These are phyloP conservation scores for Sarocladium kiliense DNA, from an alignment of 2,329 filamentous ascomycete genomes.

Conservation along the genomic window DNA sequence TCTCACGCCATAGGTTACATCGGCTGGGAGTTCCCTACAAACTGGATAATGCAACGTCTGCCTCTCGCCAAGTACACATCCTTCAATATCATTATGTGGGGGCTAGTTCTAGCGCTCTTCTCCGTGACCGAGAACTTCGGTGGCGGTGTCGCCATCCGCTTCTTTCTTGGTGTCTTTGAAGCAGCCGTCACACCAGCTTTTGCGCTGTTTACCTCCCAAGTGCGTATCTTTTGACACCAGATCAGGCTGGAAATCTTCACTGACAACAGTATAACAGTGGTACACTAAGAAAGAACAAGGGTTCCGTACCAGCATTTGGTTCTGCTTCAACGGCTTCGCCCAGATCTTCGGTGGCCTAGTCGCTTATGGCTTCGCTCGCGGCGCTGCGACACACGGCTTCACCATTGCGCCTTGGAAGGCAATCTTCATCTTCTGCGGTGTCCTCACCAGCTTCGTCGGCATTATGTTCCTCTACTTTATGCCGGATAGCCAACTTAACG, in stretches of 20 bases:
- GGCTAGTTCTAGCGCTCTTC: conserved; percentile 21
- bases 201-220: conserved; percentile 23
- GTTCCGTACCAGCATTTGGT: conserved; percentile 21
- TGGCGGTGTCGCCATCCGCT: conserved; percentile 23
- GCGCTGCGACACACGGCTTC: not conserved
- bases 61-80: conserved; percentile 31
- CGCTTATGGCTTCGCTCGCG: conserved; percentile 19
- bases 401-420: conserved; percentile 38
- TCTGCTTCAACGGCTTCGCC: conserved; percentile 20
- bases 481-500: conserved; percentile 38
- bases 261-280: too few species aligned
- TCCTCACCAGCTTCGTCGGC: conserved; percentile 35
- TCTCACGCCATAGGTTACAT: not conserved
- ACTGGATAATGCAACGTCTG: conserved; percentile 24
- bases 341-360: conserved; percentile 19
- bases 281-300: conserved; percentile 17
- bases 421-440: conserved; percentile 46
- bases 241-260: too few species aligned
- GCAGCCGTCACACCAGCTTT: conserved; percentile 24
- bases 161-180: conserved; percentile 27
- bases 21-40: conserved; percentile 27
- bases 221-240: conserved; percentile 27
- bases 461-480: conserved; percentile 40
- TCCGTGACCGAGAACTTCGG: conserved; percentile 16
- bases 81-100: conserved; percentile 34